Evolutionary conservation across 2,329 filamentous ascomycete species (phyloP), one percentile per base, ranked within the genome.

Genomic region (Penicillium fuscoglaucum): DNA sequence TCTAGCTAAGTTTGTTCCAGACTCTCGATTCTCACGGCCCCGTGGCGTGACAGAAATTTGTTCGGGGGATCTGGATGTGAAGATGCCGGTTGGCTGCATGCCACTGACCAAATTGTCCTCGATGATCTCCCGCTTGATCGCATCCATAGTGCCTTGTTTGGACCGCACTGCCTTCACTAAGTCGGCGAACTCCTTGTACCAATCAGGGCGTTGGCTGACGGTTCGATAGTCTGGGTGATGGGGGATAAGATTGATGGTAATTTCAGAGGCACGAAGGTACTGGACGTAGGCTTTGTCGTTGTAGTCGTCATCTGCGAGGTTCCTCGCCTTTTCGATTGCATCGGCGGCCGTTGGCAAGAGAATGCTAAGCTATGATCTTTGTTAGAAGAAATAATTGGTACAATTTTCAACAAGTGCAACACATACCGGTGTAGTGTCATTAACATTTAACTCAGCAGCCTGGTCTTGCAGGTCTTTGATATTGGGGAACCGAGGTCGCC

Each of bases 201-300:
- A 80, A 62, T 74, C 75, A 49, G 75, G 75, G 52, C 78, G 78
- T 62, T 87, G 84, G 39, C 76, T 76, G 66, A 85, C 84, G 52
- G 83, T 80, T 29, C 85, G 83, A 72, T 87, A 96, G 61, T 93
- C 90, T 57, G 84, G 85, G 72, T 96, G 91, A 37, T 82, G 82
- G 2, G 90, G 90, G 28, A 98, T 87, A 43, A 87, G 79, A 56
- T 93, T 87, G 51, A 92, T 82, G 15, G 90, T 84, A 55, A 97
- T 89, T 57, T 92, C 87, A 59, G 84, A 92, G 12, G 93, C 90
- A 62, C 88, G 85, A 58, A 98, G 83, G 70, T 93, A 98, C 61
- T 96, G 90, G 63, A 89, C 85, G 55, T 96, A 88, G 3, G 93
- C 93, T 39, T 86, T 75, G 70, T 95, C 91, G 5, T 87, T 85